phyloP scores from a whole-genome alignment of 169 alveolate species.

The Eimeria tenella region DNA sequence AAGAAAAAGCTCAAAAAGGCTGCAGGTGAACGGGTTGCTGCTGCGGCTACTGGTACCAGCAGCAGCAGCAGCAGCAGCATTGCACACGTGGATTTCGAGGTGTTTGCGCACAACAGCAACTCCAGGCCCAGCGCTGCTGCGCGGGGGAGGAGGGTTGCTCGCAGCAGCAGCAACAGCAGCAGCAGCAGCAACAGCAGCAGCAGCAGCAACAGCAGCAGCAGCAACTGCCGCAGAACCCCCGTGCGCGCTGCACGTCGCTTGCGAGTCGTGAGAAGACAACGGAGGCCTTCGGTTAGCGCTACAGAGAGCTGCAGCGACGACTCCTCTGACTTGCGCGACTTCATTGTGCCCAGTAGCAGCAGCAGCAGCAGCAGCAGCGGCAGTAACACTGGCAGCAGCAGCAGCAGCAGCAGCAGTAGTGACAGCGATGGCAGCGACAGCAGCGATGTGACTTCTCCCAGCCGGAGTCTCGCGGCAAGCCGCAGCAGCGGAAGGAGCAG shows the following conservation, averaged over 20 bases:
- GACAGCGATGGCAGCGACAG: conserved; percentile 23
- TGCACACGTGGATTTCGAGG: not conserved
- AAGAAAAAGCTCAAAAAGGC: not conserved
- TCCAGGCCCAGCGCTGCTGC: not conserved
- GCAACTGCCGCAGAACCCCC: not conserved
- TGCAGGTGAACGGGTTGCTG: not conserved
- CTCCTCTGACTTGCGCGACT: not conserved
- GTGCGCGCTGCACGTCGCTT: not conserved
- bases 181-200: conserved; percentile 11
- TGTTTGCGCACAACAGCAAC: not conserved
- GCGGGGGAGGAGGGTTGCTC: not conserved
- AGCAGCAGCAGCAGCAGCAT: conserved; percentile 32
- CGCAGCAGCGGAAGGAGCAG: not conserved
- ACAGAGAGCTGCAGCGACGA: conserved; percentile 24
- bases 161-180: conserved; percentile 11
- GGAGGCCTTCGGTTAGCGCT: not conserved
- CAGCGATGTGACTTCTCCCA: not conserved
- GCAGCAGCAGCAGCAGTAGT: not conserved
- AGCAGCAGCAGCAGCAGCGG: conserved; percentile 41
- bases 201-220: conserved; percentile 4
- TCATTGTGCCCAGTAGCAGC: conserved; percentile 15
- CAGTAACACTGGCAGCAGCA: conserved; percentile 7
- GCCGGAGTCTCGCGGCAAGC: not conserved
- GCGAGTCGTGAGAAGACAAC: not conserved
- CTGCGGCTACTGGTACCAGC: conserved; percentile 21